phyloP scores from a whole-genome alignment of 2,329 filamentous ascomycete species.

The Botrytis galanthina region DNA sequence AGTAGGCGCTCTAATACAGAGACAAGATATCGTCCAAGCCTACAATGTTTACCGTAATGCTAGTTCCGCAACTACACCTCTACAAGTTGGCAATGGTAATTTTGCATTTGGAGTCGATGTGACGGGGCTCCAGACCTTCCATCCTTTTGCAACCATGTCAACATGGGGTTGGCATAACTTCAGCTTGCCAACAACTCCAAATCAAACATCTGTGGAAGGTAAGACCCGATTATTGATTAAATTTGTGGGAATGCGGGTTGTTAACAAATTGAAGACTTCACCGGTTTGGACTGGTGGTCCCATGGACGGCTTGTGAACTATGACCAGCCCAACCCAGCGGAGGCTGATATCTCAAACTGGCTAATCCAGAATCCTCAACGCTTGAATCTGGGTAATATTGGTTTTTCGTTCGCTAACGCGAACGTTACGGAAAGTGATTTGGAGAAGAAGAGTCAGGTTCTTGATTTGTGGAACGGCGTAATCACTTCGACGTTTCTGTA shows the following conservation, averaged over 20 bases:
- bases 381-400: conserved; percentile 46
- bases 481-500: conserved; percentile 43
- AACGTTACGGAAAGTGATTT: conserved; percentile 39
- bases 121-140: conserved; percentile 47
- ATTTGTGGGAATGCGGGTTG: conserved; percentile 34
- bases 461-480: conserved; percentile 42
- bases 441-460: conserved; percentile 38
- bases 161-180: conserved; percentile 49
- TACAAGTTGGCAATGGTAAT: conserved; percentile 48
- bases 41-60: conserved; percentile 30
- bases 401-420: conserved; percentile 39
- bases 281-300: conserved; percentile 38
- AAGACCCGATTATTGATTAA: neutral
- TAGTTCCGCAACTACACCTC: conserved; percentile 37
- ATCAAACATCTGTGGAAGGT: conserved; percentile 37
- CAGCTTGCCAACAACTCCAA: conserved; percentile 41
- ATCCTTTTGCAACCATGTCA: conserved; percentile 44
- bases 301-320: conserved; percentile 46
- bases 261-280: conserved; percentile 11
- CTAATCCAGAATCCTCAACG: conserved; percentile 50
- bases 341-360: conserved; percentile 47
- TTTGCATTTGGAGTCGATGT: conserved; percentile 49
- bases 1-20: neutral
- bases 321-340: conserved; percentile 43
- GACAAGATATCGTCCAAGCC: neutral